A percentile compares a stretch with the other conserved stretches of the same genome.
phyloP scores from a whole-genome alignment of 176 grass and related monocot species.

The Oryza glaberrima region DNA sequence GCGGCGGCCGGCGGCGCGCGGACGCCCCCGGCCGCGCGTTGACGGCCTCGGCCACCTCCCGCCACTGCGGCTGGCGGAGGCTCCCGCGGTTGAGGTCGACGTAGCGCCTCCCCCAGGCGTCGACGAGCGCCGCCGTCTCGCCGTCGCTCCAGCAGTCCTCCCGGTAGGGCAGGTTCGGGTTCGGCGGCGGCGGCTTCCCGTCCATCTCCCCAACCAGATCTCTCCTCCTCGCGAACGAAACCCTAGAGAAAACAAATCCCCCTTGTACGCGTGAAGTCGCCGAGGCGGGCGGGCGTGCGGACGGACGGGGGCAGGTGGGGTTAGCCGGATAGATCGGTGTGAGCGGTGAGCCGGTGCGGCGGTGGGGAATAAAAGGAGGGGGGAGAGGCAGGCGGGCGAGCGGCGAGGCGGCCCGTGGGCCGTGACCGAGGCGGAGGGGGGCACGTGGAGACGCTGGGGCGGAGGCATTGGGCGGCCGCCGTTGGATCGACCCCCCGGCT shows the following conservation, averaged over 20 bases:
- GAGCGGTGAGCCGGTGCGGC: constrained; percentile 31
- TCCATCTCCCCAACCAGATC: constrained; percentile 51
- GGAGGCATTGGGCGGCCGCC: constrained; percentile 62
- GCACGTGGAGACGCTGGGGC: constrained; percentile 46
- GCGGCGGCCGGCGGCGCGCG: constrained; percentile 70
- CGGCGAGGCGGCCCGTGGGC: constrained; percentile 56
- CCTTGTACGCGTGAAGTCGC: neutral
- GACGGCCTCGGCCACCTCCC: constrained; percentile 90
- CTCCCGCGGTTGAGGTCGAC: constrained; percentile 89
- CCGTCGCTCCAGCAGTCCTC: constrained; percentile 99
- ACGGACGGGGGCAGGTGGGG: neutral
- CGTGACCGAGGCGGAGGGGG: constrained; percentile 46
- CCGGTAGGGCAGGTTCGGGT: constrained; percentile 86
- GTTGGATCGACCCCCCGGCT: constrained; percentile 62
- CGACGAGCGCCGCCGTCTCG: constrained; percentile 87
- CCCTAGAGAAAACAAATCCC: neutral
- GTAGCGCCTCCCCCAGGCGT: constrained; percentile 92
- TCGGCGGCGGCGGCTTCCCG: constrained; percentile 72
- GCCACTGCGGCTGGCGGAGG: constrained; percentile 98
- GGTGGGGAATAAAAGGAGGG: constrained; percentile 53
- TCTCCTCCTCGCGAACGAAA: constrained; percentile 19
- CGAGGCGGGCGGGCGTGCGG: neutral
- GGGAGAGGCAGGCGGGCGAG: constrained; percentile 16
- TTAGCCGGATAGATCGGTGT: constrained; percentile 32
- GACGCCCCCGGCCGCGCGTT: constrained; percentile 75